A percentile compares a stretch with the other conserved stretches of the same genome.
Evolutionary conservation across 225 moss, liverwort and hornwort species (phyloP).

Genomic region (Takakia lepidozioides): DNA sequence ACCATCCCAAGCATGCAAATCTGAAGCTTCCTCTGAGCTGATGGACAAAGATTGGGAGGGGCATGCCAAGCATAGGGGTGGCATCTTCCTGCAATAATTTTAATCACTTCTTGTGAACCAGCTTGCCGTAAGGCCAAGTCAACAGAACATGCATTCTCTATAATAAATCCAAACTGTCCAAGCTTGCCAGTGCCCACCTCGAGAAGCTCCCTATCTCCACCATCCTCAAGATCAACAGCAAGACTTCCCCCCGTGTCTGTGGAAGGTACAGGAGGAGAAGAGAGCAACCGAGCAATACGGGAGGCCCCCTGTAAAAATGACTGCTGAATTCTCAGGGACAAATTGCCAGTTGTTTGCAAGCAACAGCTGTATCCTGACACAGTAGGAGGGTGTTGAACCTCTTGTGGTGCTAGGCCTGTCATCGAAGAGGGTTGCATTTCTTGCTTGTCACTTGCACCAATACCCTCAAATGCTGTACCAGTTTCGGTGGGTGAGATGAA

Average conservation of each 20-base stretch:
- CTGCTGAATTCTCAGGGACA: constrained; percentile 6
- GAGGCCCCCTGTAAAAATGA: constrained; percentile 7
- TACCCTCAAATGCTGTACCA: neutral
- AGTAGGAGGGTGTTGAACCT: constrained; percentile 9
- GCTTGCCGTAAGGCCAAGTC: constrained; percentile 13
- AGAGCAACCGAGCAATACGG: constrained; percentile 7
- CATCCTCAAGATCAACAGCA: neutral
- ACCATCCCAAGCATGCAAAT: neutral
- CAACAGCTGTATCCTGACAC: constrained; percentile 6
- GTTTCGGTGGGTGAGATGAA: neutral
- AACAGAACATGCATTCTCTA: constrained; percentile 10
- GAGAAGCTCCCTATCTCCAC: neutral
- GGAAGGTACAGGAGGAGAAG: too few species aligned
- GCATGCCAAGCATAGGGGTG: constrained; percentile 7
- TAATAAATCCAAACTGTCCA: constrained; percentile 8
- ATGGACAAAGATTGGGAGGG: constrained; percentile 14
- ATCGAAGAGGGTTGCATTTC: neutral
- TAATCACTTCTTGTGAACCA: constrained; percentile 12
- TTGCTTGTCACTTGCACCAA: neutral
- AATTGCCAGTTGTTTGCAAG: constrained; percentile 3
- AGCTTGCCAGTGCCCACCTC: neutral
- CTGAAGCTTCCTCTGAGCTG: constrained; percentile 13
- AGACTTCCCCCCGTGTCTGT: too few species aligned
- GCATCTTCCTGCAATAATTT: constrained; percentile 1
- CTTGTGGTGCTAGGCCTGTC: constrained; percentile 4